Conservation (phyloP, 345 rosid species). For the Eucalyptus brandiana region DNA sequence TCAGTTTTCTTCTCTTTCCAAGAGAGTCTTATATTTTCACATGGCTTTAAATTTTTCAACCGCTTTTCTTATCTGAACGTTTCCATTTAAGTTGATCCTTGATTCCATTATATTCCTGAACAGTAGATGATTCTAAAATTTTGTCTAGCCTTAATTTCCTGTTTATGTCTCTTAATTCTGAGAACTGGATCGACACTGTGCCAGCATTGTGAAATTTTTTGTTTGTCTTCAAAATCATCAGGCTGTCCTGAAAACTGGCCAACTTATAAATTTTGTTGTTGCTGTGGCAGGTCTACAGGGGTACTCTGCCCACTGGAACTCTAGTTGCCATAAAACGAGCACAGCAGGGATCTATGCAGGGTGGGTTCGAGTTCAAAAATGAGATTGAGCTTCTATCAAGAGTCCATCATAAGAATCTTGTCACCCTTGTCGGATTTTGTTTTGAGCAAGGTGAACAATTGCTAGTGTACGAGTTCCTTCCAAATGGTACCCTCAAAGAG, state of each 20-base stretch:
- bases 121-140: not conserved
- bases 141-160: not conserved
- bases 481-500: slow-evolving; percentile 58
- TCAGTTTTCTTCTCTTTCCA: not conserved
- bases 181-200: not conserved
- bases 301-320: slow-evolving; percentile 39
- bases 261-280: not conserved
- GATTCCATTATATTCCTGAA: not conserved
- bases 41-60: not conserved
- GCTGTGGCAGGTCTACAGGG: slow-evolving; percentile 57
- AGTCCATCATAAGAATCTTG: slow-evolving; percentile 80
- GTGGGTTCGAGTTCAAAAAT: slow-evolving; percentile 73
- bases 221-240: not conserved
- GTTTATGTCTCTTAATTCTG: not conserved
- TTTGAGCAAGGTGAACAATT: slow-evolving; percentile 67
- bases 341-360: slow-evolving; percentile 74
- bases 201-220: not conserved
- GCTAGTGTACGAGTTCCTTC: slow-evolving; percentile 61
- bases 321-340: slow-evolving; percentile 74
- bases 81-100: not conserved
- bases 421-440: slow-evolving; percentile 62
- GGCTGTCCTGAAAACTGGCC: not conserved
- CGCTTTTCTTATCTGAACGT: not conserved
- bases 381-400: slow-evolving; percentile 88
- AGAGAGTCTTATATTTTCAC: not conserved